These are phyloP conservation scores for Phellopilus nigrolimitatus DNA, from an alignment of 1,284 basidiomycete genomes.

Conservation along the genomic window DNA sequence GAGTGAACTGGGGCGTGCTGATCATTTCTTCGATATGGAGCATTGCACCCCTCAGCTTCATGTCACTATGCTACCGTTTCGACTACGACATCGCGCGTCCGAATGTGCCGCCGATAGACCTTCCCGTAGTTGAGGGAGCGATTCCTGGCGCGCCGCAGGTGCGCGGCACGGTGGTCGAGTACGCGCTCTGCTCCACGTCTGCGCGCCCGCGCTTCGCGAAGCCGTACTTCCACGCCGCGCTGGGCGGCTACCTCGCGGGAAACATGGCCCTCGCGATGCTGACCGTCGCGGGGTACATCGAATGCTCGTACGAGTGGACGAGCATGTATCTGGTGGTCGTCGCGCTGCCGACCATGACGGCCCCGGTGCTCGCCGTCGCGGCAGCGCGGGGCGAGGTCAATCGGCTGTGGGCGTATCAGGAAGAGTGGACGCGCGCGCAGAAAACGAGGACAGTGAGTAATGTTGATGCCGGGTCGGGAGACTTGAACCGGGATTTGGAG, in stretches of 20 bases:
- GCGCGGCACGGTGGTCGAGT: background rate
- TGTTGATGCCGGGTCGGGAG: too few relatives aligned
- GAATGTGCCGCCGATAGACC: constrained; percentile 7
- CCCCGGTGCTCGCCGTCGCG: background rate
- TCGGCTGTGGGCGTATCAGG: constrained; percentile 6
- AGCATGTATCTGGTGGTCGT: constrained; percentile 4
- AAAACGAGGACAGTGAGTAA: too few relatives aligned
- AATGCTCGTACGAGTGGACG: background rate
- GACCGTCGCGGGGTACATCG: background rate
- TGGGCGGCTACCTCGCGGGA: background rate
- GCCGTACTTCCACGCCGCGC: constrained; percentile 5
- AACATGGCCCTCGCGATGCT: background rate
- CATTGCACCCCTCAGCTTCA: background rate
- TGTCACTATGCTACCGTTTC: constrained; percentile 8
- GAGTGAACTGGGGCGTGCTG: constrained; percentile 3
- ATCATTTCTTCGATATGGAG: background rate
- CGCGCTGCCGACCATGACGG: background rate
- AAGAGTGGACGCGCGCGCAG: background rate
- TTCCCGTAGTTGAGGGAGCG: constrained; percentile 1
- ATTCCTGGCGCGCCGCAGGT: background rate
- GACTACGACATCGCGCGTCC: constrained; percentile 7
- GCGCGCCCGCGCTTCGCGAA: background rate
- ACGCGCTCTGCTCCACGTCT: background rate
- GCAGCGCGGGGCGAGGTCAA: background rate
- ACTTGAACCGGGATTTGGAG: too few relatives aligned